A percentile compares a stretch with the other conserved stretches of the same genome.
phyloP scores from a whole-genome alignment of 1,284 basidiomycete species.

The Trametes pubescens region DNA sequence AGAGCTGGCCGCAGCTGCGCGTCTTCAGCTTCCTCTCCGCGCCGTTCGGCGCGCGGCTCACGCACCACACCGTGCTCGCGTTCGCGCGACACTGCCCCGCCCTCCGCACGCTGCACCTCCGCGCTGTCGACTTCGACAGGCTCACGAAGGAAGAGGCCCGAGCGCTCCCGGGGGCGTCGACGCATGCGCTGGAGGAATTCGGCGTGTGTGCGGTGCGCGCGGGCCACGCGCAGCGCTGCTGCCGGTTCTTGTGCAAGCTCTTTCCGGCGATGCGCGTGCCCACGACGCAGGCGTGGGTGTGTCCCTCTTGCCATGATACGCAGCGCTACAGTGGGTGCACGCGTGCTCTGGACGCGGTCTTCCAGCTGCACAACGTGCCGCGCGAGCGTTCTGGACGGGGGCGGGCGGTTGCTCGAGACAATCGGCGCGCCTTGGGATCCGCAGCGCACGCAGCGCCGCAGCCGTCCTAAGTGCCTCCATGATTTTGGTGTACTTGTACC shows the following conservation, averaged over 20 bases:
- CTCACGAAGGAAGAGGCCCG: not conserved
- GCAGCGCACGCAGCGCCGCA: too few species aligned
- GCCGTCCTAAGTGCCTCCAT: too few species aligned
- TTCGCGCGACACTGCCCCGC: not conserved
- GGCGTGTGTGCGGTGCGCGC: not conserved
- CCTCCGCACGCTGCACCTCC: conserved; percentile 1
- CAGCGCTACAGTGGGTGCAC: not conserved
- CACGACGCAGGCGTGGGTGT: not conserved
- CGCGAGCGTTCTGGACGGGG: not conserved
- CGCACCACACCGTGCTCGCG: not conserved
- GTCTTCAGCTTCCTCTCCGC: not conserved
- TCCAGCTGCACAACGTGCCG: not conserved
- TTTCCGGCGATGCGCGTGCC: not conserved
- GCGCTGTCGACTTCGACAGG: not conserved
- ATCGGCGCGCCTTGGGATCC: too few species aligned
- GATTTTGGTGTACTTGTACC: too few species aligned
- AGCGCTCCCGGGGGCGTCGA: not conserved
- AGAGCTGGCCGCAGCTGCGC: not conserved
- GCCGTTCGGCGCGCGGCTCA: not conserved
- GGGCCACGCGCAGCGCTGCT: not conserved
- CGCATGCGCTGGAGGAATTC: not conserved
- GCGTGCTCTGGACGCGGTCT: not conserved
- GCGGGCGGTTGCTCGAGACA: too few species aligned
- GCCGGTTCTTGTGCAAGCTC: not conserved
- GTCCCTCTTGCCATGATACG: not conserved